Conservation (phyloP, 306 rosid genomes). For the Calophaca sinica region DNA sequence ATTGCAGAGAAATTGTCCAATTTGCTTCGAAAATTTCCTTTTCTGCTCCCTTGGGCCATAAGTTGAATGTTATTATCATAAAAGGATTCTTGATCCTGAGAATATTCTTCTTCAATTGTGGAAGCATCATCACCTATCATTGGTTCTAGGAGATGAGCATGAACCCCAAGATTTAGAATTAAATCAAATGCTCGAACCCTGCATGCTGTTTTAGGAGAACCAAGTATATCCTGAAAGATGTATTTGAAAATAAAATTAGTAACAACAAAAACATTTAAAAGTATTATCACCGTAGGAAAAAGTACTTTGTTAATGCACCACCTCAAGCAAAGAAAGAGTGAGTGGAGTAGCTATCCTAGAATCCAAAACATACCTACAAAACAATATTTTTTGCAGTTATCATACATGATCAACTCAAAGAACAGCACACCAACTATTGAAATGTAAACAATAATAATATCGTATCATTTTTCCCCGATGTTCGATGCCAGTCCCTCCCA, state of each 20-base stretch:
- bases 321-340: constrained; percentile 88
- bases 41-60: constrained; percentile 62
- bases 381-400: constrained; percentile 41
- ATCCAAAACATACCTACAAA: constrained; percentile 82
- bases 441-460: constrained; percentile 29
- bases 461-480: neutral
- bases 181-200: constrained; percentile 90
- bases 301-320: constrained; percentile 43
- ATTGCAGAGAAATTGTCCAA: constrained; percentile 62
- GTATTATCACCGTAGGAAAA: neutral
- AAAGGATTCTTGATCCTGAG: constrained; percentile 77
- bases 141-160: constrained; percentile 89
- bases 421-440: constrained; percentile 32
- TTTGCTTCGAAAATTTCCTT: constrained; percentile 56
- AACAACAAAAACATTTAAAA: neutral
- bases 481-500: neutral
- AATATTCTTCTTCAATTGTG: constrained; percentile 78
- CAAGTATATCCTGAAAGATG: constrained; percentile 76
- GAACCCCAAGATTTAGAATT: constrained; percentile 90
- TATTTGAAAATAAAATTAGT: constrained; percentile 36
- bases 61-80: constrained; percentile 68
- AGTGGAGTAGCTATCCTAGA: constrained; percentile 85
- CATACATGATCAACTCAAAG: constrained; percentile 35
- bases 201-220: constrained; percentile 73
- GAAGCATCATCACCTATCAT: constrained; percentile 63